Evolutionary conservation across 441 rosid genomes (phyloP), one percentile per base, ranked within the genome.

Genomic region (Populus hybrid): DNA sequence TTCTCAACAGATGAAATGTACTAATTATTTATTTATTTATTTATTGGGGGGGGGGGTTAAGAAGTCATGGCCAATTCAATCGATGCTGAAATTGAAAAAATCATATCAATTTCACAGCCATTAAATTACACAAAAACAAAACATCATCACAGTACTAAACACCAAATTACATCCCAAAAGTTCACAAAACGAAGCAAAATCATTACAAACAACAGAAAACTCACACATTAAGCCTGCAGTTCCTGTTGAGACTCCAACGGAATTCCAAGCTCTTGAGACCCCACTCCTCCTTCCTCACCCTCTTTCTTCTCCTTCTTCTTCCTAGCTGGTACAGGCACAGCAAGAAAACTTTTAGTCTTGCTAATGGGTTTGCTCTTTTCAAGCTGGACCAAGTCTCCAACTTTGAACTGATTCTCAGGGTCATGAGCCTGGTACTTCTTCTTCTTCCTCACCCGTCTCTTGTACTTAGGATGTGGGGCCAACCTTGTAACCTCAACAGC

Each of bases 401-500:
- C 92, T 82, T 90, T 65, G 84, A 94, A 93, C 76, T 77, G 82
- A 83, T 91, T 93, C 2, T 89, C 93, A 1, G 91, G 94, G 93
- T 94, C 97, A 83, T 94, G 98, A 68, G 91, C 98, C 73, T 91
- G 97, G 90, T 76, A 90, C 93, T 89, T 92, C 90, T 90, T 92
- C 98, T 92, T 94, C 90, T 75, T 92, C 83, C 94, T 85, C 7
- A 94, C 88, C 70, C 95, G 88, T 63, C 96, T 90, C 86, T 88
- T 89, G 90, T 94, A 94, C 88, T 92, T 94, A 0, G 97, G 98
- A 69, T 92, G 92, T 1, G 91, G 92, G 66, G 90, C 94, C 26
- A 92, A 76, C 29, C 97, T 85, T 69, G 83, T 82, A 50, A 94
- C 98, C 81, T 91, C 97, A 56, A 94, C 98, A 0, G 94, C 79